Evolutionary conservation across 164 flowering plant species (phyloP).

Genomic region (Vitis riparia): DNA sequence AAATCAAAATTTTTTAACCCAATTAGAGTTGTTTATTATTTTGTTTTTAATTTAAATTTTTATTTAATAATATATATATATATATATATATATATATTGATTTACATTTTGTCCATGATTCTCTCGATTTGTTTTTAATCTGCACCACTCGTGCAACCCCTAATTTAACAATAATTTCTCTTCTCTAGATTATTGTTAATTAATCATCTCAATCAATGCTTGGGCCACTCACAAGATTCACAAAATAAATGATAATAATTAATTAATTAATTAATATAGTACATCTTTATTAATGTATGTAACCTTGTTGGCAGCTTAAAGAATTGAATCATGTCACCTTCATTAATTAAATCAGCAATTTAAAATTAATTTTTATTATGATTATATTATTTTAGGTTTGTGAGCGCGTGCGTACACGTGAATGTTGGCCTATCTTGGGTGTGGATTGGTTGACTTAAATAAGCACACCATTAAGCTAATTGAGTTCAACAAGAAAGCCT

Average conservation of each 20-base stretch:
- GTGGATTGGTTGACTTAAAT: constrained; percentile 34
- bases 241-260: background rate
- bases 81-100: too few relatives aligned
- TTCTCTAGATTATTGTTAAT: constrained; percentile 9
- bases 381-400: constrained; percentile 2
- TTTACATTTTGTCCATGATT: too few relatives aligned
- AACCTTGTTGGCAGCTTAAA: background rate
- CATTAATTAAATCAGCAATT: background rate
- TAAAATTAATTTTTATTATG: background rate
- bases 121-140: background rate
- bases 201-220: background rate
- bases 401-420: constrained; percentile 32
- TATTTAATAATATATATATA: too few relatives aligned
- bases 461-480: constrained; percentile 6
- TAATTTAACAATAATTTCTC: constrained; percentile 1
- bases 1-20: too few relatives aligned
- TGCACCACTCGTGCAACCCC: constrained; percentile 18
- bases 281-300: too few relatives aligned
- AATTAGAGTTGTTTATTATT: too few relatives aligned
- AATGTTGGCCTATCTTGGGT: constrained; percentile 23
- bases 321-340: background rate
- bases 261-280: too few relatives aligned
- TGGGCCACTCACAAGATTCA: background rate
- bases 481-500: too few relatives aligned
- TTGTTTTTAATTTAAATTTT: too few relatives aligned